Evolutionary conservation across 805 yeast genomes (phyloP).

Genomic region (Wickerhamiella vanderwaltii): DNA sequence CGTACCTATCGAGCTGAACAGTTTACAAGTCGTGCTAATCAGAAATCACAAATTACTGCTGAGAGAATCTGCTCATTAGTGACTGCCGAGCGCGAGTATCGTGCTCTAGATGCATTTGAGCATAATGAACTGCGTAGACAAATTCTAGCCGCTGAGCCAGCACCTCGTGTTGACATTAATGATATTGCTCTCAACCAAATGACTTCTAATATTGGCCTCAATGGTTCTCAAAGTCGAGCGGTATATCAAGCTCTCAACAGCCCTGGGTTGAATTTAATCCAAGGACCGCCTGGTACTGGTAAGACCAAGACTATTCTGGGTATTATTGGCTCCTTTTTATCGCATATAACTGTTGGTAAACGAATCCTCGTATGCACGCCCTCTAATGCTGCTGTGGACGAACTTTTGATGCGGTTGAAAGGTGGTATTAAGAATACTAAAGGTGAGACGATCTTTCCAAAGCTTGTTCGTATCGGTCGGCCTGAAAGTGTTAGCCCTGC

Average conservation of each 20-base stretch:
- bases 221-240: slow-evolving; percentile 85
- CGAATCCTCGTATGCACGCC: slow-evolving; percentile 91
- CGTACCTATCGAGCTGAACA: slow-evolving; percentile 42
- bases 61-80: slow-evolving; percentile 75
- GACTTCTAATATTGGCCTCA: slow-evolving; percentile 45
- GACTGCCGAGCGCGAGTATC: slow-evolving; percentile 85
- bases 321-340: slow-evolving; percentile 59
- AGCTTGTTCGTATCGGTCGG: slow-evolving; percentile 76
- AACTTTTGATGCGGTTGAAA: slow-evolving; percentile 69
- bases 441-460: slow-evolving; percentile 41
- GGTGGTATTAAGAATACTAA: slow-evolving; percentile 45
- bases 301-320: slow-evolving; percentile 95
- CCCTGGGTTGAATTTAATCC: slow-evolving; percentile 79
- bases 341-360: slow-evolving; percentile 25
- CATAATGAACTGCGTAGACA: slow-evolving; percentile 66
- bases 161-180: slow-evolving; percentile 28
- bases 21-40: slow-evolving; percentile 44
- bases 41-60: slow-evolving; percentile 51
- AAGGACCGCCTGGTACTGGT: slow-evolving; percentile 99
- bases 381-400: slow-evolving; percentile 98
- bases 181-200: slow-evolving; percentile 31
- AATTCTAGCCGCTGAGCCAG: slow-evolving; percentile 57
- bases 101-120: slow-evolving; percentile 68
- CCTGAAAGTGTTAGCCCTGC: slow-evolving; percentile 76
- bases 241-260: slow-evolving; percentile 56